Evolutionary conservation across 116 monocot species (phyloP), one percentile per base, ranked within the genome.

Genomic region (Papilionanthe hybrid): DNA sequence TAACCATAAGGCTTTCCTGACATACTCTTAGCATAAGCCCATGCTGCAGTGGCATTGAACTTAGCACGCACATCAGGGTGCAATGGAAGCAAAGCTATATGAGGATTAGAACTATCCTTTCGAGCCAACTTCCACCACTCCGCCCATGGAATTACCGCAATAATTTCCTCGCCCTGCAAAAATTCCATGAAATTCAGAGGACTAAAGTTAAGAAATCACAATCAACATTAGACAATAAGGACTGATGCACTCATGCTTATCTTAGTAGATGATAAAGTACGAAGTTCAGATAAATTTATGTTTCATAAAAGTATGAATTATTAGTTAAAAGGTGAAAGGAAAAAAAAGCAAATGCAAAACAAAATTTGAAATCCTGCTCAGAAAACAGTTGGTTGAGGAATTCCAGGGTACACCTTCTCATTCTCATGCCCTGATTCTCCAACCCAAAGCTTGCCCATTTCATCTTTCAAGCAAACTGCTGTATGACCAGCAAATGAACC

Each of bases 401-500:
- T 76, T 83, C 55, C 1, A 27, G n/a, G 32, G 72, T 44, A 42
- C 92, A 96, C 96, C 90, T 93, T 90, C 77, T 92, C 96, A 83
- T 91, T 96, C 67, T 96, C 96, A 89, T 96, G 92, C 7, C 93
- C 96, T 65, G 96, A 96, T 86, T 96, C 96, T 17, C 90, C 96
- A 80, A 96, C 93, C 96, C 96, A 96, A 12, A 96, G 89, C 73
- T 93, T 93, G 32, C 93, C 93, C 65, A 85, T 50, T 13, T 90
- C 90, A 89, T 96, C 96, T 82, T 96, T 96, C 56, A 96, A 84
- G 82, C 96, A 96, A 69, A 96, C 93, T 77, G 96, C 93, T 56
- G 92, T 96, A 80, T 96, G 96, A 6, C 96, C 96, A 78, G 96
- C 96, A 86, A 92, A 96, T 83, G 96, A 88, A 79, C 96, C 96